Evolutionary conservation across 2,329 filamentous ascomycete species (phyloP).

Genomic region (Aspergillus glaucus): DNA sequence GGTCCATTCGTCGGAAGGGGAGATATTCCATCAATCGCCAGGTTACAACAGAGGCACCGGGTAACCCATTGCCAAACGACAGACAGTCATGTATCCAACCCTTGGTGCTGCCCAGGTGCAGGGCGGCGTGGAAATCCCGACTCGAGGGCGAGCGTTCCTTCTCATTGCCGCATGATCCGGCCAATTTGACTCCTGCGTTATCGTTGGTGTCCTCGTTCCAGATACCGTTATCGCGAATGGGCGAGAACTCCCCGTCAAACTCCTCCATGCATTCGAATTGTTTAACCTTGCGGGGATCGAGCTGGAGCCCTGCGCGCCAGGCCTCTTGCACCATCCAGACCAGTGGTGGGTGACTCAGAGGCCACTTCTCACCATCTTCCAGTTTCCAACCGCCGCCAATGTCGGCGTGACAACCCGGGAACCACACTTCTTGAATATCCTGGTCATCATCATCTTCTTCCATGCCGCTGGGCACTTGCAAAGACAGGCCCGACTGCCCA

Average conservation of each 20-base stretch:
- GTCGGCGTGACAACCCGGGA: slow-evolving; percentile 71
- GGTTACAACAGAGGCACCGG: slow-evolving; percentile 50
- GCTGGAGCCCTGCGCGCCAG: slow-evolving; percentile 59
- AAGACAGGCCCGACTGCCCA: slow-evolving; percentile 22
- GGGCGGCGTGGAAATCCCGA: slow-evolving; percentile 50
- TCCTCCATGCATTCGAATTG: slow-evolving; percentile 58
- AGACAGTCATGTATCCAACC: slow-evolving; percentile 66
- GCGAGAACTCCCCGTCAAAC: slow-evolving; percentile 29
- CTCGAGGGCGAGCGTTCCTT: slow-evolving; percentile 23
- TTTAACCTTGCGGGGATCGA: slow-evolving; percentile 62
- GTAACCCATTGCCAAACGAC: slow-evolving; percentile 55
- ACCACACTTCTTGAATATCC: slow-evolving; percentile 70
- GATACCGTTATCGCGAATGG: slow-evolving; percentile 21
- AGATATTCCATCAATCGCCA: slow-evolving; percentile 80
- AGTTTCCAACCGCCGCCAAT: slow-evolving; percentile 71
- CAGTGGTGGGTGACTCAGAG: slow-evolving; percentile 61
- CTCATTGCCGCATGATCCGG: slow-evolving; percentile 8
- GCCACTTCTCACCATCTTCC: slow-evolving; percentile 47
- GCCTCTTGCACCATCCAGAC: slow-evolving; percentile 66
- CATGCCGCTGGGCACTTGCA: slow-evolving; percentile 18
- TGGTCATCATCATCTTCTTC: slow-evolving; percentile 42
- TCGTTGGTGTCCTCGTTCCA: slow-evolving; percentile 5
- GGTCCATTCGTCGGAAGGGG: slow-evolving; percentile 74
- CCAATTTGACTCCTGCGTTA: slow-evolving; percentile 4
- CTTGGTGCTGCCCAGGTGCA: slow-evolving; percentile 50